These are phyloP conservation scores for Cercophora samala DNA, from an alignment of 495 filamentous ascomycete genomes.

Conservation along the genomic window DNA sequence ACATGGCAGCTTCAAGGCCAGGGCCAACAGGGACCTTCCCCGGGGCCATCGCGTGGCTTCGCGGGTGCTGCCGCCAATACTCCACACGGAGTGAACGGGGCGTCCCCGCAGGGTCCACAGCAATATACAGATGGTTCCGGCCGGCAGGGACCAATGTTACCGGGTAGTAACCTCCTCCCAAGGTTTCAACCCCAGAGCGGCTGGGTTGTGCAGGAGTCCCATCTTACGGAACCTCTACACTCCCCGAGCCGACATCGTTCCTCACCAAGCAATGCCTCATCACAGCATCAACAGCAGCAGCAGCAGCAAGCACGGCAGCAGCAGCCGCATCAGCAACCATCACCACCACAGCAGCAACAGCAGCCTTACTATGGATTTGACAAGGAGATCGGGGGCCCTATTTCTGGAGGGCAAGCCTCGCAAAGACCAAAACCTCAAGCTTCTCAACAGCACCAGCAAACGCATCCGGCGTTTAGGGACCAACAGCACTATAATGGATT, in stretches of 20 bases:
- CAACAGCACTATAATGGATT: constrained; percentile 8
- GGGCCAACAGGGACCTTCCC: constrained; percentile 14
- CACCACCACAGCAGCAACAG: background rate
- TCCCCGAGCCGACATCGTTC: constrained; percentile 36
- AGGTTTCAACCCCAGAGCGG: constrained; percentile 32
- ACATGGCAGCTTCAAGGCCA: constrained; percentile 24
- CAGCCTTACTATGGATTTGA: constrained; percentile 39
- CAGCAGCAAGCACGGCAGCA: background rate
- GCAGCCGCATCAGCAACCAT: background rate
- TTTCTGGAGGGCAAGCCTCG: constrained; percentile 11
- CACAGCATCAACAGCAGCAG: constrained; percentile 19
- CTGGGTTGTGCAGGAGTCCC: constrained; percentile 47
- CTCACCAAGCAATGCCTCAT: constrained; percentile 36
- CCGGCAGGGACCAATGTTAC: constrained; percentile 22
- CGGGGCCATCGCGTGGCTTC: constrained; percentile 13
- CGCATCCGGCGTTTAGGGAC: constrained; percentile 14
- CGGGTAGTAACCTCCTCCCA: constrained; percentile 26
- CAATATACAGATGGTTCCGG: constrained; percentile 16
- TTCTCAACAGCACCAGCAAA: constrained; percentile 10
- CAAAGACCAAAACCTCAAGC: constrained; percentile 20
- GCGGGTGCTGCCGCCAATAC: constrained; percentile 16
- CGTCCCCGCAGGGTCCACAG: constrained; percentile 15
- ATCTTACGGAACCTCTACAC: constrained; percentile 44
- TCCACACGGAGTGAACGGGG: constrained; percentile 18
- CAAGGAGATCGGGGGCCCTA: constrained; percentile 42